Evolutionary conservation across 2,329 filamentous ascomycete genomes (phyloP), one percentile per base, ranked within the genome.

Genomic region (Neofusicoccum kwambonambiense): DNA sequence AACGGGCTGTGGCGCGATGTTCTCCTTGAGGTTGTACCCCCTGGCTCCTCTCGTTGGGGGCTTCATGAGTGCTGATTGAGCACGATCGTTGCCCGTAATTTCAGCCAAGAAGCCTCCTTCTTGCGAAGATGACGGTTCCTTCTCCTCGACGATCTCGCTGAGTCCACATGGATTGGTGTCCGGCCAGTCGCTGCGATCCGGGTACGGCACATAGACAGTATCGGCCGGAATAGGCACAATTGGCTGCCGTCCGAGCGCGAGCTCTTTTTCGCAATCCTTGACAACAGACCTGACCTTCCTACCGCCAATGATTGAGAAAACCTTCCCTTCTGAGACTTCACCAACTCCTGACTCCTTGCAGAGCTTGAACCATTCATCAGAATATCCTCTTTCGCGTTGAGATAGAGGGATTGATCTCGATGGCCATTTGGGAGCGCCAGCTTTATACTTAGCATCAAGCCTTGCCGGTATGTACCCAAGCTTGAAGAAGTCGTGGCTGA

Each of bases 401-500:
- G 51, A 57, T 0, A 52, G 15, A 13, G 62, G 37, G 9, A 64
- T 17, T 19, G 54, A 31, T 51, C 76, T 73, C 31, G 82, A 75
- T 3, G 79, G 71, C 81, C 82, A 85, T 45, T 75, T 76, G 3
- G 83, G 83, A 22, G 80, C 74, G 52, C 76, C 76, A 22, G 77
- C 79, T 49, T 79, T 78, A 64, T 81, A 83, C 6, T 72, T 74
- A 6, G 75, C 74, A 15, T 82, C 81, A 37, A 85, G 79, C 19
- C 78, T 74, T 9, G 78, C 69, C 2, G 91, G 92, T 75, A 94
- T 87, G 76, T 89, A 92, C 13, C 90, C 90, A 35, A 88, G 84
- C 61, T 86, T 87, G 81, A 95, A 95, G 76, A 94, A 95, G 5
- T 87, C 82, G 73, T 95, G 91, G 69, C 90, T 87, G 45, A 94